Evolutionary conservation across 2,329 filamentous ascomycete genomes (phyloP), one percentile per base, ranked within the genome.

Genomic region (Fusarium albidum): DNA sequence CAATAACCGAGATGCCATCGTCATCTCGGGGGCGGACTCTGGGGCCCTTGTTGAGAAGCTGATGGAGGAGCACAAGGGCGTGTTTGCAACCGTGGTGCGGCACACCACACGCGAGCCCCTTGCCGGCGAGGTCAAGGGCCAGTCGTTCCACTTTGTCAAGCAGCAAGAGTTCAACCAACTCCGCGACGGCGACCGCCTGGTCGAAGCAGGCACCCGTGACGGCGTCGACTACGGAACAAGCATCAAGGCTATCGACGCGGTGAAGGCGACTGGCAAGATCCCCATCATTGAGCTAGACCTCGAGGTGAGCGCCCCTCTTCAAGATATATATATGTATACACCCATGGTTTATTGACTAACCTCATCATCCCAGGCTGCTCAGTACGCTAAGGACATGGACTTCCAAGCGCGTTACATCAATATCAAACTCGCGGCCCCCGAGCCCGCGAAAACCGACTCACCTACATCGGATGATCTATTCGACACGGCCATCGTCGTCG

Each of bases 21-120:
- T 94, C 57, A 77, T 95, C 57, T 86, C 86, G 9, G 89, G 83
- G 47, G 77, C 80, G 9, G 86, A 85, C 37, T 90, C 88, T 69
- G 83, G 84, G 13, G 83, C 82, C 2, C 75, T 93, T 35, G 75
- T 88, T 46, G 81, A 81, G 51, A 81, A 82, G 58, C 80, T 95
- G 13, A 75, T 89, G 59, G 81, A 85, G 25, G 80, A 82, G 49
- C 84, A 86, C 68, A 84, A 83, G 7, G 82, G 84, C 44, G 84
- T 85, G 15, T 92, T 94, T 65, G 86, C 81, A 15, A 75, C 73
- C 40, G 82, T 85, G 9, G 71, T 80, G 12, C 77, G 76, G 11
- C 82, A 87, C 63, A 84, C 84, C 4, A 85, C 81, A 4, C 76
- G 83, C 13, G 70, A 73, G 21, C 74, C 79, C 3, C 66, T 67